Evolutionary conservation across 495 filamentous ascomycete species (phyloP).

Genomic region (Extremus antarcticus): DNA sequence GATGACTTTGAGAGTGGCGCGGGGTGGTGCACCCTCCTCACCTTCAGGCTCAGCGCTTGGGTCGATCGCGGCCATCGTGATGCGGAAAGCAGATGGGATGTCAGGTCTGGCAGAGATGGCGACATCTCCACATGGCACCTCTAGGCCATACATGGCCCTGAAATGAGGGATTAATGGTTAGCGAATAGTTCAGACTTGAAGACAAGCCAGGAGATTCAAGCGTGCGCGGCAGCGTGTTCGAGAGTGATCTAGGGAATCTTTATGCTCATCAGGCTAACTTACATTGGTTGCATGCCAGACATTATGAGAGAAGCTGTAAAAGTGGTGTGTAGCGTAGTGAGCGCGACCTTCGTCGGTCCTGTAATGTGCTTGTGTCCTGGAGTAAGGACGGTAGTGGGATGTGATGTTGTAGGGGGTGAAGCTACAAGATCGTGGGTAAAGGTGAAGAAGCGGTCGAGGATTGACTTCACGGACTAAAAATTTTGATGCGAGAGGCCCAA

Average conservation of each 20-base stretch:
- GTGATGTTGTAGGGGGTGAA: no score
- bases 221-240: no score
- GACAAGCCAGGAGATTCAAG: no score
- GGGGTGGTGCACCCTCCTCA: conserved; percentile 47
- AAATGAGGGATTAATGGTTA: not conserved
- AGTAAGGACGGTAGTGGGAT: no score
- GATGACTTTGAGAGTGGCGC: conserved; percentile 83
- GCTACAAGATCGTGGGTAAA: no score
- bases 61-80: conserved; percentile 98
- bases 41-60: conserved; percentile 60
- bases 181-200: no score
- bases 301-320: not conserved
- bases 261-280: no score
- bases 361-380: not conserved
- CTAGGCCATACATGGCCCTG: conserved; percentile 82
- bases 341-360: conserved; percentile 2
- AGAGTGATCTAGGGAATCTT: no score
- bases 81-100: conserved; percentile 75
- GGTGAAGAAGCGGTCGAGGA: not conserved
- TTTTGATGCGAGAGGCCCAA: not conserved
- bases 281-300: no score
- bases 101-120: conserved; percentile 63
- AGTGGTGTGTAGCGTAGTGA: not conserved
- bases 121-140: conserved; percentile 68
- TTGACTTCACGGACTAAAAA: not conserved